Conservation (phyloP, 2,329 filamentous ascomycete genomes). For the Calonectria hongkongensis region DNA sequence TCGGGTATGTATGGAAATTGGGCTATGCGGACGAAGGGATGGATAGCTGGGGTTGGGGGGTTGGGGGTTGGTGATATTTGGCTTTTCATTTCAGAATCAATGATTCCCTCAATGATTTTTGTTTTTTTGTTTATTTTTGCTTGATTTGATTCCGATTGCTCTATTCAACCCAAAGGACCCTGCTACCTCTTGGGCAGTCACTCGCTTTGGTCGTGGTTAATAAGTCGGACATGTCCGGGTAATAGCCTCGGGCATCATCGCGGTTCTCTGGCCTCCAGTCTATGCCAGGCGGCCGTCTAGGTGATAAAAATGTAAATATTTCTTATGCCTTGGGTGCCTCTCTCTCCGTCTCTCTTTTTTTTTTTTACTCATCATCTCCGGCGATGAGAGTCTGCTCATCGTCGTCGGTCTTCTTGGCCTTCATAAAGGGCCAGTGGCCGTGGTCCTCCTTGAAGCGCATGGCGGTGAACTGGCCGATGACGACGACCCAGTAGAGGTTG, state of each 20-base stretch:
- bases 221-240: not conserved
- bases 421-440: conserved; percentile 69
- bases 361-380: conserved; percentile 19
- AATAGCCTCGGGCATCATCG: not conserved
- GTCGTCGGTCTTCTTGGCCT: conserved; percentile 53
- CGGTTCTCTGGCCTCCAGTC: not conserved
- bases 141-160: conserved; percentile 12
- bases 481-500: conserved; percentile 88
- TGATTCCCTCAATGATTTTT: conserved; percentile 12
- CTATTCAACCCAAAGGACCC: not conserved
- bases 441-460: conserved; percentile 80
- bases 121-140: not conserved
- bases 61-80: conserved; percentile 4
- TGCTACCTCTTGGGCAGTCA: conserved; percentile 5
- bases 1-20: conserved; percentile 6
- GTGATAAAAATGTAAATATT: conserved; percentile 21
- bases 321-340: not conserved
- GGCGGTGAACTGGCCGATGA: conserved; percentile 81
- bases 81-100: conserved; percentile 7
- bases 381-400: conserved; percentile 42
- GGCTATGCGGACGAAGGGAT: conserved; percentile 16
- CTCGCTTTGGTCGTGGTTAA: conserved; percentile 18
- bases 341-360: too few relatives aligned
- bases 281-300: not conserved
- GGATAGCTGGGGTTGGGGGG: conserved; percentile 21